Evolutionary conservation across 1,139 yeast genomes (phyloP), one percentile per base, ranked within the genome.

Genomic region (Schwanniomyces etchellsii): DNA sequence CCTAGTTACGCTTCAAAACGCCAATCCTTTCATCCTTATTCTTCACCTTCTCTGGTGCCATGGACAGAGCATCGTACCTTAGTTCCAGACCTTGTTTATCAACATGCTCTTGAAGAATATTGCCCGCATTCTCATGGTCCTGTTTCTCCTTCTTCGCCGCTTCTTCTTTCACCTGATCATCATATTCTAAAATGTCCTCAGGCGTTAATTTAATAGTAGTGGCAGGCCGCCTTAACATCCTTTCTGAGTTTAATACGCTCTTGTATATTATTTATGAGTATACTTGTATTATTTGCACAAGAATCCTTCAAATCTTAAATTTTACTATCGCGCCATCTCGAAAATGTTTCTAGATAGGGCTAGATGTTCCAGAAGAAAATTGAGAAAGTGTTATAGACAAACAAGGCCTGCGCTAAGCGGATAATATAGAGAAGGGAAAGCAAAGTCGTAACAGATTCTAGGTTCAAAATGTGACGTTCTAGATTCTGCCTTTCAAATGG

Each of bases 201-300:
- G 81, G 81, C 0, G 82, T 77, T 31, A 80, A 66, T 38, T 66
- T 67, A 33, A 79, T 78, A 1, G 76, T 65, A 1, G 86, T 79
- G 2, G 85, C 80, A 4, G 71, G 78, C 37, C 84, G 59, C 50
- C 84, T 57, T 32, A 80, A 59, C 85, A 78, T 78, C 16, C n/a
- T n/a, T n/a, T n/a, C n/a, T n/a, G n/a, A n/a, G n/a, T 3, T 28
- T 2, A 3, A 9, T 16, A 12, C 22, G 18, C 11, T 13, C 5
- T 20, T 16, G 16, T 12, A 25, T 18, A 13, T 11, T 16, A 7
- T 17, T 12, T 5, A 4, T 17, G 17, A 18, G 18, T 15, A 14
- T n/a, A n/a, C 26, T 5, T 15, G 28, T 27, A n/a, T n/a, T n/a
- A n/a, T n/a, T n/a, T n/a, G n/a, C n/a, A n/a, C n/a, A n/a, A n/a